These are phyloP conservation scores for Termitomyces bulborhizus DNA, from an alignment of 768 basidiomycete genomes.

Conservation along the genomic window DNA sequence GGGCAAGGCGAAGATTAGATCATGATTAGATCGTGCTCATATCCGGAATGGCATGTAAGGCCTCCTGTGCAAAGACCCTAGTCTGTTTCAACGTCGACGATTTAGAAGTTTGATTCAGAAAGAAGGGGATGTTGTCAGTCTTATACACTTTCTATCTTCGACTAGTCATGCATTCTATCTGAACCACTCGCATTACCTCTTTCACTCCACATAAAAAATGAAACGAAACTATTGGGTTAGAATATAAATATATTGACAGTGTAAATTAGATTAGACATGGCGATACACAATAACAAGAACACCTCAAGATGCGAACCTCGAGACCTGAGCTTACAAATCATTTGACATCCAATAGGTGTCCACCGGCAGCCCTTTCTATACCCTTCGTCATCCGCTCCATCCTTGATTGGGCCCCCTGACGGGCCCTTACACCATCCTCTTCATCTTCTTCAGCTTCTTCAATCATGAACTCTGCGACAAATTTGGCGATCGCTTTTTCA, in stretches of 20 bases:
- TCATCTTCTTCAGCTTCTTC: conserved; percentile 30
- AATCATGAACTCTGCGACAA: conserved; percentile 79
- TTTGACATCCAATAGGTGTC: conserved; percentile 38
- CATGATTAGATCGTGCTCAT: no score
- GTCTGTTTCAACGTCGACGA: conserved; percentile 22
- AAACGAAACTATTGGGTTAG: neutral
- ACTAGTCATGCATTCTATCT: neutral
- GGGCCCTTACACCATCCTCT: conserved; percentile 26
- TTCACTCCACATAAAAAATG: neutral
- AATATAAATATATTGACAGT: neutral
- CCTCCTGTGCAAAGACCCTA: conserved; percentile 33
- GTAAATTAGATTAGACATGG: neutral
- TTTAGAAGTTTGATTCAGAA: neutral
- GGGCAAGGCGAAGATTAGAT: no score
- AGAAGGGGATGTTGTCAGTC: no score
- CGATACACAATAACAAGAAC: neutral
- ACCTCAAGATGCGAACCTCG: neutral
- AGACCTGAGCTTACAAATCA: conserved; percentile 8
- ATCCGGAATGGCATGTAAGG: no score
- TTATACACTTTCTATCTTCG: no score
- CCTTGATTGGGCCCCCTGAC: neutral
- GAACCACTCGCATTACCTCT: neutral
- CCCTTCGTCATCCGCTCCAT: conserved; percentile 42
- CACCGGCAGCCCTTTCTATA: conserved; percentile 61
- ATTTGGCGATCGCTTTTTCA: conserved; percentile 66